A percentile compares a stretch with the other conserved stretches of the same genome.
phyloP scores from a whole-genome alignment of 2,329 filamentous ascomycete species.

The Calonectria naviculata region DNA sequence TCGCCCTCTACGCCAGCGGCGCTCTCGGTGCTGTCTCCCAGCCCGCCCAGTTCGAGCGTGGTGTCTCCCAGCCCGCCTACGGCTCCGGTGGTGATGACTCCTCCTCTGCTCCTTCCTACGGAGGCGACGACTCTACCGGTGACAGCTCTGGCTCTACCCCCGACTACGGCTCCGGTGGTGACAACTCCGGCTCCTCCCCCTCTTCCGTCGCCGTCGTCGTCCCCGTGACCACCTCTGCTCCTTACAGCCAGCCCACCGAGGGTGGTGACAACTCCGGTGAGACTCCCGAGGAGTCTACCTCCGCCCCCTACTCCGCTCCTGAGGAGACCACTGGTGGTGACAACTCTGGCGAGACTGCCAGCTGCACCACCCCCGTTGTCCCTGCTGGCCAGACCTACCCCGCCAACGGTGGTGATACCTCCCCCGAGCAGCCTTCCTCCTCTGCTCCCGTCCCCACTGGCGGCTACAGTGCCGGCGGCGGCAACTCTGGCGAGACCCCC shows the following conservation, averaged over 20 bases:
- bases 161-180: background rate
- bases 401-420: conserved; percentile 5
- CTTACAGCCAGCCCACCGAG: conserved; percentile 9
- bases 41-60: conserved; percentile 32
- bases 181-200: background rate
- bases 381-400: conserved; percentile 21
- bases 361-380: conserved; percentile 21
- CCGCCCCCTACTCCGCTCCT: background rate
- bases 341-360: conserved; percentile 31
- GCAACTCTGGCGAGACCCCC: background rate
- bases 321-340: background rate
- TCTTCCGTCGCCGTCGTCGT: background rate
- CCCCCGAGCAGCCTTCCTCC: background rate
- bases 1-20: conserved; percentile 33
- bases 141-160: background rate
- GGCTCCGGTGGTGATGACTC: background rate
- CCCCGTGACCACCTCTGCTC: conserved; percentile 20
- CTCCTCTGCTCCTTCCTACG: background rate
- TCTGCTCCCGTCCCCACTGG: background rate
- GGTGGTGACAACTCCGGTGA: conserved; percentile 32
- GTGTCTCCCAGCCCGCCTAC: conserved; percentile 31
- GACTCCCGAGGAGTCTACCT: background rate
- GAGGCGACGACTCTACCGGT: conserved; percentile 9
- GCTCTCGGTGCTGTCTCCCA: conserved; percentile 30
- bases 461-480: background rate